These are phyloP conservation scores for Saturnispora besseyi DNA, from an alignment of 805 yeast genomes.

Conservation along the genomic window DNA sequence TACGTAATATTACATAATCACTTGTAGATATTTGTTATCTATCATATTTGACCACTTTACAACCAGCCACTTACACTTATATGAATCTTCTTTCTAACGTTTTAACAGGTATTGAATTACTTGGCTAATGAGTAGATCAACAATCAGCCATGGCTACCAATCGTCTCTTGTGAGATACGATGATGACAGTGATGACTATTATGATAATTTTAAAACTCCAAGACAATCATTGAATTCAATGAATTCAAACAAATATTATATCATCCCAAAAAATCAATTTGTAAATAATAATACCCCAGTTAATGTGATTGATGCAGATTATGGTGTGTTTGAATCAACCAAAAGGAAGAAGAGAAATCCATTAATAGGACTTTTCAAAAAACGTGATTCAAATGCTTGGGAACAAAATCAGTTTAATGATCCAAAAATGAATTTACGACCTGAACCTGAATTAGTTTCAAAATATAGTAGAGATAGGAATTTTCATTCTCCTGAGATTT, in stretches of 20 bases:
- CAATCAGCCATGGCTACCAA: neutral
- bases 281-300: neutral
- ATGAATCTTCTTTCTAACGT: neutral
- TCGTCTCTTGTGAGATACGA: neutral
- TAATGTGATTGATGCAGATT: constrained; percentile 12
- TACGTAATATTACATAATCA: no score
- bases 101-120: neutral
- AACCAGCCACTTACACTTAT: neutral
- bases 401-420: neutral
- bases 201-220: neutral
- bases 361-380: constrained; percentile 4
- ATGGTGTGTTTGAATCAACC: constrained; percentile 11
- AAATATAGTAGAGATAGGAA: neutral
- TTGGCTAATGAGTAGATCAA: neutral
- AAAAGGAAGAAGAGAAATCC: constrained; percentile 1
- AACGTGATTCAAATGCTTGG: constrained; percentile 2
- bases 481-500: neutral
- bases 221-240: neutral
- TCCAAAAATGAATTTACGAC: constrained; percentile 3
- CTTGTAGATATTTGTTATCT: no score
- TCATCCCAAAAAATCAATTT: constrained; percentile 2
- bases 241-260: constrained; percentile 8
- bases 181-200: neutral
- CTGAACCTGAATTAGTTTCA: constrained; percentile 6
- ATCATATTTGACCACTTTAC: no score